Evolutionary conservation across 2,329 filamentous ascomycete species (phyloP), one percentile per base, ranked within the genome.

Genomic region (Cadophora luteo-olivacea): DNA sequence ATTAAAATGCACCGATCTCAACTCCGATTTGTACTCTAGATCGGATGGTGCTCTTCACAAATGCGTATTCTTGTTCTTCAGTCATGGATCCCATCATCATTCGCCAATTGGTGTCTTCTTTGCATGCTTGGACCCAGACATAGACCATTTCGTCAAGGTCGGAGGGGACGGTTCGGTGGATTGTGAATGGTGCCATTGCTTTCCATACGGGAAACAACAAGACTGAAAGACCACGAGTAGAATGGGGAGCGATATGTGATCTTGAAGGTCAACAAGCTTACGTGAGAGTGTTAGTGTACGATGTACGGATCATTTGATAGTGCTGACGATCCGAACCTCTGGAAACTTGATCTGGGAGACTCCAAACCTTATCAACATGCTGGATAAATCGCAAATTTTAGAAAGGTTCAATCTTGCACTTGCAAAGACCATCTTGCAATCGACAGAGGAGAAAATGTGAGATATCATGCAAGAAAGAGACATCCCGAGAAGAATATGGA

Each of bases 221-320:
- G 4, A 29, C 0, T 11, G 12, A 19, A 32, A 16, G 29, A 49
- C 22, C 1, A 19, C 8, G 45, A 22, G 22, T 49, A 45, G 12
- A 19, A 16, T 14, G 16, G 4, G 14, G 19, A 45, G 41, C 11
- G 41, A 5, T 45, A 19, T 45, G 41, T 16, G 41, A 16, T 45
- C 16, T 19, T 11, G 12, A 16, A 45, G 14, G 36, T 19, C 8
- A 38, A 11, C 12, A 14, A 49, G 45, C 24, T 32, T 54, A 32
- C 25, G 51, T 54, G 51, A 54, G 25, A 54, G 51, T 54, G 24
- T 9, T 54, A 19, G 51, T 54, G 51, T 11, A 49, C n/a, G n/a
- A n/a, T 49, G 19, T 49, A 22, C 45, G 19, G n/a, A 22, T 49
- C 1, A 22, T 7, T 5, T 9, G 7, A 22, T 49, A 22, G 45